Conservation (phyloP, 2,329 filamentous ascomycete genomes). For the Dissoconium aciculare region DNA sequence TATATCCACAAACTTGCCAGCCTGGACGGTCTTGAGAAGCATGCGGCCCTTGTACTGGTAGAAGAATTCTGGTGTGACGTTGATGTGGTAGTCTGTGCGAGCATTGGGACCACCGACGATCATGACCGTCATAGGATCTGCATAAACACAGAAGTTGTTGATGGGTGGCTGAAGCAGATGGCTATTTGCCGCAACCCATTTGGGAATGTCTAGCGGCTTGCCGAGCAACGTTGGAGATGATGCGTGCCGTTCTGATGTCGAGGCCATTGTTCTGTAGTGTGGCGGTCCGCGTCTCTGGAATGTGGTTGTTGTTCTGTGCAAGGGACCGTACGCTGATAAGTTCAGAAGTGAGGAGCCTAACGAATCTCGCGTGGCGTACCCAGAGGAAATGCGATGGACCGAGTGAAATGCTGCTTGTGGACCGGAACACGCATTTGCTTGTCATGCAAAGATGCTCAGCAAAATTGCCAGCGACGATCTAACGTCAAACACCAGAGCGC, state of each 20-base stretch:
- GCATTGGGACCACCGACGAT: constrained; percentile 94
- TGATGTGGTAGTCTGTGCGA: constrained; percentile 96
- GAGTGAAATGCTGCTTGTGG: too few species aligned
- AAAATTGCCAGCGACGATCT: too few species aligned
- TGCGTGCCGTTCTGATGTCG: constrained; percentile 6
- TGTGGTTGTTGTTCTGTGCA: too few species aligned
- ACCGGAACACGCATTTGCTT: too few species aligned
- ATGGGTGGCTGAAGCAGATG: constrained; percentile 87
- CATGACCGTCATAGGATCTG: constrained; percentile 71
- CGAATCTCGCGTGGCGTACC: too few species aligned
- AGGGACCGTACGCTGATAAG: too few species aligned
- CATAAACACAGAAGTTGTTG: constrained; percentile 96
- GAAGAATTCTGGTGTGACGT: constrained; percentile 92
- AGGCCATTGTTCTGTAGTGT: constrained; percentile 3
- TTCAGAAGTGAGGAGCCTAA: too few species aligned
- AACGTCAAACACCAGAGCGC: too few species aligned
- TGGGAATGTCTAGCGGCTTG: constrained; percentile 30
- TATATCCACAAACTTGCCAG: constrained; percentile 59
- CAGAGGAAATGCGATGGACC: too few species aligned
- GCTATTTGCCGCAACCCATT: constrained; percentile 69
- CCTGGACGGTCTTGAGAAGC: constrained; percentile 81
- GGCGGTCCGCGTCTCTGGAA: too few species aligned
- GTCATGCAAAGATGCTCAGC: too few species aligned
- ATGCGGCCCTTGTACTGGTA: constrained; percentile 90
- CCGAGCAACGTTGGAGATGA: constrained; percentile 8